Evolutionary conservation across 164 flowering plant species (phyloP), one percentile per base, ranked within the genome.

Genomic region (Nymphaea colorata): DNA sequence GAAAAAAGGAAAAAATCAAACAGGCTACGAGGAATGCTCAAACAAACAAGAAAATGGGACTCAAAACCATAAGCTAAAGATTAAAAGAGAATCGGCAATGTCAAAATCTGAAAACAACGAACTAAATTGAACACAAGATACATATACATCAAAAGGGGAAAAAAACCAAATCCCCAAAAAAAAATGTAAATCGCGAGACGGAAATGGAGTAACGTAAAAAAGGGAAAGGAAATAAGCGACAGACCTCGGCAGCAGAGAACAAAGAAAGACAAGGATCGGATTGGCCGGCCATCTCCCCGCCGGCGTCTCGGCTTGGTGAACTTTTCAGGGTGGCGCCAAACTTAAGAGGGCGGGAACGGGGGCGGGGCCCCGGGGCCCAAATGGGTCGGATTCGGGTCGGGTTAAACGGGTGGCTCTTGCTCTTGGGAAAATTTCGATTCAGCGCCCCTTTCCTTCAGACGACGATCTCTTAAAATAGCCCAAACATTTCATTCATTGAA

Each of bases 201-300:
- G 36, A 25, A 25, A 25, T 25, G 36, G 36, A 25, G 36, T 25
- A 25, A 25, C 36, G 36, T 25, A 25, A 25, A 25, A 25, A 25
- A 25, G 36, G 36, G 36, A 25, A 25, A 25, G 36, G 36, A 25
- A 25, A 25, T 25, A 25, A 25, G 36, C 36, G 36, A 25, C 36
- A 25, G 36, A 85, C 96, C 96, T 90, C 92, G 2, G 82, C 81
- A 2, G 89, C 73, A 3, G 96, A 85, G 73, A 90, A 88, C 18
- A 83, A 62, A 3, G 89, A 84, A 36, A 80, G 67, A 43, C 79
- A 78, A 43, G 88, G 83, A 25, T 87, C 90, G 6, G 90, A 83
- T 76, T 87, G 87, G 17, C 85, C 87, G 10, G 94, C 93, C 96
- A 90, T 90, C 66, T 64, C 70, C 64, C 36, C 55, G 55, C 55